Evolutionary conservation across 106 monocot genomes (phyloP).

Genomic region (Dendrobium officinale): DNA sequence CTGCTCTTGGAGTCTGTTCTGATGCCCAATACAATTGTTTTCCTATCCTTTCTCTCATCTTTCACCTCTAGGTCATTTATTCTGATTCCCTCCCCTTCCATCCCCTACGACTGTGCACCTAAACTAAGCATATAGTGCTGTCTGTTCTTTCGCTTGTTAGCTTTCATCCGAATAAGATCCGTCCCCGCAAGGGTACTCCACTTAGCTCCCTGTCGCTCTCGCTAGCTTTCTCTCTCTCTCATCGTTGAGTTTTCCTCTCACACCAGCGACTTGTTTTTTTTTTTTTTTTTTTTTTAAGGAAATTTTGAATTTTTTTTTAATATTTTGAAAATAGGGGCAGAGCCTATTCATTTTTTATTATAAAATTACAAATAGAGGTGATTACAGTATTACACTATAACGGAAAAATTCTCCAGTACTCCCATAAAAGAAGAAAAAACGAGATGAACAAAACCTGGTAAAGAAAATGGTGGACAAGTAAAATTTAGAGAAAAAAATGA

Average conservation of each 20-base stretch:
- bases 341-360: too few species aligned
- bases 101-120: neutral
- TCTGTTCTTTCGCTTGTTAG: neutral
- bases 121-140: neutral
- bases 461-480: too few species aligned
- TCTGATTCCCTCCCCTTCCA: neutral
- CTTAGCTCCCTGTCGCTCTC: too few species aligned
- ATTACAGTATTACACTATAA: too few species aligned
- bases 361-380: too few species aligned
- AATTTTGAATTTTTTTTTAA: too few species aligned
- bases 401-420: too few species aligned
- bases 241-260: neutral
- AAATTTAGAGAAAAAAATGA: too few species aligned
- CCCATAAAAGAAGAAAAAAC: too few species aligned
- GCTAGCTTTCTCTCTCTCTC: neutral
- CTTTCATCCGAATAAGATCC: neutral
- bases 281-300: too few species aligned
- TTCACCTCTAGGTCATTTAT: neutral
- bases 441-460: too few species aligned
- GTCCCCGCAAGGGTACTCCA: neutral
- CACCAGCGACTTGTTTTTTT: neutral
- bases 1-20: conserved; percentile 57
- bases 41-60: conserved; percentile 9
- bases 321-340: too few species aligned
- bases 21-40: conserved; percentile 55